Conservation (phyloP, 495 filamentous ascomycete species). For the Staphylotrichum tortipilum region DNA sequence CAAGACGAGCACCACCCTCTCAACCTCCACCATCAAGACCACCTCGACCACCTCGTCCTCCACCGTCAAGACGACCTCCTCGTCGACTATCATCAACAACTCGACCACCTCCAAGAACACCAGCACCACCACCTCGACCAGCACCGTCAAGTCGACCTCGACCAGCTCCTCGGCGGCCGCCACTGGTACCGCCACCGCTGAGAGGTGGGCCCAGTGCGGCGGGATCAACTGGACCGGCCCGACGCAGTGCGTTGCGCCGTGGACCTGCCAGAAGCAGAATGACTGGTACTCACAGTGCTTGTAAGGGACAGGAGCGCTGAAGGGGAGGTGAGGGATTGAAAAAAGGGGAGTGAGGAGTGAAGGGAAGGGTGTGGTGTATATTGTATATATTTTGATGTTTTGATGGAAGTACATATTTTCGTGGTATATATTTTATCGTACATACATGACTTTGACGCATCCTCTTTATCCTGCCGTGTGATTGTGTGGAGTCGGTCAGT, state of each 20-base stretch:
- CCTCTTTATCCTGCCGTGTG: too few relatives aligned
- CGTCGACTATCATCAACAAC: slow-evolving; percentile 1
- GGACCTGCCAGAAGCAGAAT: slow-evolving; percentile 15
- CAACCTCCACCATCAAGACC: slow-evolving; percentile 9
- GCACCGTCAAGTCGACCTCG: slow-evolving; percentile 3
- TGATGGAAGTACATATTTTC: too few relatives aligned
- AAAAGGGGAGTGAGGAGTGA: background rate
- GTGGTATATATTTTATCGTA: too few relatives aligned
- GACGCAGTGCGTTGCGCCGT: slow-evolving; percentile 13
- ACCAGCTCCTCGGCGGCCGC: slow-evolving; percentile 1
- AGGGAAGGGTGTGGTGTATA: background rate
- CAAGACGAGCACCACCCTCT: slow-evolving; percentile 11
- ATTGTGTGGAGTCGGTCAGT: too few relatives aligned
- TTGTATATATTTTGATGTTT: too few relatives aligned
- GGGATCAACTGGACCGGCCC: slow-evolving; percentile 15
- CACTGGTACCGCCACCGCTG: slow-evolving; percentile 2
- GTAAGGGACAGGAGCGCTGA: too few relatives aligned
- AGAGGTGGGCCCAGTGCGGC: slow-evolving; percentile 22
- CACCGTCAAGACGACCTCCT: background rate
- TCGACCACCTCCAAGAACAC: slow-evolving; percentile 4
- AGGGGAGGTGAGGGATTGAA: too few relatives aligned
- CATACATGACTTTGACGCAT: too few relatives aligned
- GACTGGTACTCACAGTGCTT: slow-evolving; percentile 42
- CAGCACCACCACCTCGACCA: background rate
- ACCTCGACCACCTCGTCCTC: background rate